Base-by-base conservation (phyloP, 2,329 filamentous ascomycete genomes). In the Aschersonia sp. region DNA sequence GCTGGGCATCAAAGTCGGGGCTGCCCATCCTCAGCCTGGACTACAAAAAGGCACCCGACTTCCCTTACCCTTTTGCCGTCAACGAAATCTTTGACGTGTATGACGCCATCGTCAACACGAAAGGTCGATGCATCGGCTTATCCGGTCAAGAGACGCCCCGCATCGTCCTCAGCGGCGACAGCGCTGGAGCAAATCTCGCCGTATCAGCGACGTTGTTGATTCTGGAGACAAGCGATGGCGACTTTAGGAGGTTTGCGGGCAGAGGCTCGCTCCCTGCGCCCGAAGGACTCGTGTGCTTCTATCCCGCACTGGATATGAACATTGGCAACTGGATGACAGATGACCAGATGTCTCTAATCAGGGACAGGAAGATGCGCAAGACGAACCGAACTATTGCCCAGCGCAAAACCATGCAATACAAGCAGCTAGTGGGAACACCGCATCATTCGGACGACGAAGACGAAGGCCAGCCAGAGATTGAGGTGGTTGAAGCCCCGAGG, bases 281-380 rank as follows among this genome's bases (percentile, higher is more conserved):
- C 0, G 84, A 85, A 47, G 91, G 89, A 0, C 65, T 97, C 5
- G 74, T 97, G 0, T 73, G 95, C 45, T 81, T 94, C 50, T 98
- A 98, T 58, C 92, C 92, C 1, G 82, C 84, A 0, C 69, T 98
- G 50, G 92, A 97, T 58, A 89, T 97, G 85, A 96, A 94, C 58
- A 97, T 97, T 54, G 88, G 88, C 40, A 96, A 89, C 63, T 98
- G 92, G 92, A 97, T 98, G 89, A 89, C 87, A 0, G 91, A 97
- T 57, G 91, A 97, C 63, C 89, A 98, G 61, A 94, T 97, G 87
- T 80, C 87, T 0, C 69, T 98, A 51, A 94, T 98, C 53, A 82
- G 88, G 54, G 89, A 95, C 53, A 80, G 88, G 9, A 77, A 80
- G 50, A 81, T 82, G 60, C 77, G 88, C 30, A 82, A 82, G 55